phyloP scores from a whole-genome alignment of 345 rosid species.

The Salix suchowensis region DNA sequence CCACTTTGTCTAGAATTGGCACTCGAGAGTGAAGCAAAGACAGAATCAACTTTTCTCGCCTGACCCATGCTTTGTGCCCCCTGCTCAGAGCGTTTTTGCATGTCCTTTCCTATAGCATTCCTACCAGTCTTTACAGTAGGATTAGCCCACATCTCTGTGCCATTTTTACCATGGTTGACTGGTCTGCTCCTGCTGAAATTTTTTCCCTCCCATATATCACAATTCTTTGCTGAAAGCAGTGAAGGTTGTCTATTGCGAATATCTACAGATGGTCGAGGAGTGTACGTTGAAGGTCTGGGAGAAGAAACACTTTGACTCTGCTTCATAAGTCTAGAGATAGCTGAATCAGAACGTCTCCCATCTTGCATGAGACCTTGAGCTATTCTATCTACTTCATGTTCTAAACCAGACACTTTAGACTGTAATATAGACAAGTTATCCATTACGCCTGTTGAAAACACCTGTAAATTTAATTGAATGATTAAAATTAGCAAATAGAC shows the following conservation, averaged over 20 bases:
- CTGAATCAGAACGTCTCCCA: conserved; percentile 35
- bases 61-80: conserved; percentile 33
- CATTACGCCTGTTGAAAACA: conserved; percentile 56
- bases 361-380: conserved; percentile 36
- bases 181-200: conserved; percentile 43
- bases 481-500: background rate
- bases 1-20: conserved; percentile 33
- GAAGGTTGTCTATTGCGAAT: conserved; percentile 47
- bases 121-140: conserved; percentile 30
- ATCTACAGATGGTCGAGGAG: conserved; percentile 64
- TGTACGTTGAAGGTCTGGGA: conserved; percentile 62
- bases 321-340: conserved; percentile 44
- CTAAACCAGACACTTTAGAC: conserved; percentile 73
- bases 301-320: conserved; percentile 47
- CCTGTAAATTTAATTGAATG: conserved; percentile 36
- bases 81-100: conserved; percentile 38
- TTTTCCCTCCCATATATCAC: conserved; percentile 52
- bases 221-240: conserved; percentile 39
- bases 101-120: conserved; percentile 39
- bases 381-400: conserved; percentile 60
- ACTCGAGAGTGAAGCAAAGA: conserved; percentile 29
- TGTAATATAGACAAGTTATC: conserved; percentile 59
- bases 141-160: conserved; percentile 38
- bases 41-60: conserved; percentile 35
- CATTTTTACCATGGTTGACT: conserved; percentile 38